Evolutionary conservation across 2,329 filamentous ascomycete genomes (phyloP).

Genomic region (Cercospora canescens): DNA sequence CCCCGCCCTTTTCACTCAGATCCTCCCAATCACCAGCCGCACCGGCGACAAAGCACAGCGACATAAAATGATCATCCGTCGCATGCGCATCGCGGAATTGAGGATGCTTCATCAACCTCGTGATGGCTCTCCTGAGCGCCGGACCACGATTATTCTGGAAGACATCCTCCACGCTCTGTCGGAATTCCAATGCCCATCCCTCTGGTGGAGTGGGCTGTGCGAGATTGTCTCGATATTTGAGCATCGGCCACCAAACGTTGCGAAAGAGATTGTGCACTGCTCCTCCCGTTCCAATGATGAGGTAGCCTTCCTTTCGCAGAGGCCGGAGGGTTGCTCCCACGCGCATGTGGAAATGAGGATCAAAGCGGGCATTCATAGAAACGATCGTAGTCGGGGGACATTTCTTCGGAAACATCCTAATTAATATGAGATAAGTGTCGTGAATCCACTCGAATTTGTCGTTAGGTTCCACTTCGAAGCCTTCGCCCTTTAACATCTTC

Average conservation of each 20-base stretch:
- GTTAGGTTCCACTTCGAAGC: conserved; percentile 57
- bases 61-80: conserved; percentile 71
- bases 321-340: conserved; percentile 59
- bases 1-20: conserved; percentile 37
- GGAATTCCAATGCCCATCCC: conserved; percentile 63
- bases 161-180: conserved; percentile 64
- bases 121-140: conserved; percentile 54
- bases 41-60: conserved; percentile 64
- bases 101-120: conserved; percentile 68
- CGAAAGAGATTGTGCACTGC: conserved; percentile 71
- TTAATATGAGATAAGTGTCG: conserved; percentile 68
- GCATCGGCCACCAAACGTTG: conserved; percentile 65
- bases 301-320: conserved; percentile 55
- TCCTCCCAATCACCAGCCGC: conserved; percentile 48
- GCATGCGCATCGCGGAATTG: conserved; percentile 66
- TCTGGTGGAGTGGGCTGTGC: conserved; percentile 61
- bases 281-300: conserved; percentile 62
- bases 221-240: conserved; percentile 63
- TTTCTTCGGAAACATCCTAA: conserved; percentile 66
- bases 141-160: conserved; percentile 57
- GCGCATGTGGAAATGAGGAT: conserved; percentile 58
- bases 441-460: conserved; percentile 69
- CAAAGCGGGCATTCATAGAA: conserved; percentile 56
- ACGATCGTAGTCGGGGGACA: conserved; percentile 66
- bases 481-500: conserved; percentile 49